Evolutionary conservation across 805 yeast species (phyloP).

Genomic region (Sugiyamaella americana): DNA sequence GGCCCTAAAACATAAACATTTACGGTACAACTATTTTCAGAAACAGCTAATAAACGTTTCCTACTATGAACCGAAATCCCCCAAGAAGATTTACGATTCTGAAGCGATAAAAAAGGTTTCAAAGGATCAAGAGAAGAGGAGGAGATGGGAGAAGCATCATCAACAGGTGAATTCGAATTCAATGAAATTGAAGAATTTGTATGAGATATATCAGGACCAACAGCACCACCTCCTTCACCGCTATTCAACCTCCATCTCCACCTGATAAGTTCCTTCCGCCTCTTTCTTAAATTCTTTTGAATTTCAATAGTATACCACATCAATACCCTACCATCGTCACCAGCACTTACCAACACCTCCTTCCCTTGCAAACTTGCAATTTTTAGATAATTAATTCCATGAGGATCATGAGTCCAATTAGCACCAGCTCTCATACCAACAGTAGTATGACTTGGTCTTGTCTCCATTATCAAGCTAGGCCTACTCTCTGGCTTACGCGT

Average conservation of each 20-base stretch:
- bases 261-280: too few relatives aligned
- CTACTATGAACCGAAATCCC: constrained; percentile 45
- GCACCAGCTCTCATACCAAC: constrained; percentile 39
- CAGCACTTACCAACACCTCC: constrained; percentile 44
- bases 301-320: constrained; percentile 28
- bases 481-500: constrained; percentile 24
- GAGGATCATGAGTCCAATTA: constrained; percentile 51
- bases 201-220: not conserved
- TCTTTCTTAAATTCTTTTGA: constrained; percentile 9
- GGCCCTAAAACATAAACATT: constrained; percentile 27
- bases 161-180: constrained; percentile 25
- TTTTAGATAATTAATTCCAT: constrained; percentile 48
- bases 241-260: too few relatives aligned
- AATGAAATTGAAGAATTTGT: constrained; percentile 1
- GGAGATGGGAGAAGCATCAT: too few relatives aligned
- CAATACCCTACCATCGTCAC: constrained; percentile 51
- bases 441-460: constrained; percentile 38
- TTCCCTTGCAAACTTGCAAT: constrained; percentile 33
- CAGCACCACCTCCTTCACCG: too few relatives aligned
- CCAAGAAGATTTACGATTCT: constrained; percentile 45
- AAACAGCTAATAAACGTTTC: constrained; percentile 39
- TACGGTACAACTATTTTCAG: constrained; percentile 50
- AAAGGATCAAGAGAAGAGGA: not conserved
- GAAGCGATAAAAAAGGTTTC: constrained; percentile 4
- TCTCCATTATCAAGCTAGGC: constrained; percentile 35